Base-by-base conservation (phyloP, 805 yeast species). In the Yamadazyma phyllophila region DNA sequence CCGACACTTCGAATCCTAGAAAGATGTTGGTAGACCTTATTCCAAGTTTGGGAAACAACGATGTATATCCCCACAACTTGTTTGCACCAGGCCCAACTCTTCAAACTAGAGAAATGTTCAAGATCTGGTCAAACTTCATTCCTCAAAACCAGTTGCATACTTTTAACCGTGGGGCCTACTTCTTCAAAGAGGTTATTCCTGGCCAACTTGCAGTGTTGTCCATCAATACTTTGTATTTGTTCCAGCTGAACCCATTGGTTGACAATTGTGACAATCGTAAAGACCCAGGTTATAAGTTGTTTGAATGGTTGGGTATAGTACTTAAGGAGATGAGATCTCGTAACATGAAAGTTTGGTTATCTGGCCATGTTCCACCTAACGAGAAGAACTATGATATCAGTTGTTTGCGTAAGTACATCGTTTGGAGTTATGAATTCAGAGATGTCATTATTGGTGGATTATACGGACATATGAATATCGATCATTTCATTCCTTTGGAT, bases 391-490 rank as follows among this genome's bases (percentile, higher is more conserved):
- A 77, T 49, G 95, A 88, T 56, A 69, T 75, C 14, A 73, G 83
- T 36, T 88, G 96, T 59, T 81, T 78, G 53, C 71, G 88, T 41
- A 88, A 88, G 62, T 84, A 81, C 63, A 77, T 85, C 17, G 74
- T 82, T n/a, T 88, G 96, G 96, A 66, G 82, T 30, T 80, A 87
- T 56, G 96, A 88, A 60, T 88, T 84, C 60, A 73, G 95, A 52
- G 96, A 88, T 61, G 77, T 88, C 34, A 85, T 88, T 24, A 72
- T 89, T 50, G 96, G 96, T 14, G 89, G 91, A 9, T 66, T 88
- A 26, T 88, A 78, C 61, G 96, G 96, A 0, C 96, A 88, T 60
- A 88, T 88, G 96, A 88, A 88, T 63, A 71, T 88, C 44, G 96
- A 89, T 60, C 96, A 88, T 66, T 88, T 85, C 60, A 74, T 86